Base-by-base conservation (phyloP, 2,329 filamentous ascomycete species). In the Ilyonectria destructans region DNA sequence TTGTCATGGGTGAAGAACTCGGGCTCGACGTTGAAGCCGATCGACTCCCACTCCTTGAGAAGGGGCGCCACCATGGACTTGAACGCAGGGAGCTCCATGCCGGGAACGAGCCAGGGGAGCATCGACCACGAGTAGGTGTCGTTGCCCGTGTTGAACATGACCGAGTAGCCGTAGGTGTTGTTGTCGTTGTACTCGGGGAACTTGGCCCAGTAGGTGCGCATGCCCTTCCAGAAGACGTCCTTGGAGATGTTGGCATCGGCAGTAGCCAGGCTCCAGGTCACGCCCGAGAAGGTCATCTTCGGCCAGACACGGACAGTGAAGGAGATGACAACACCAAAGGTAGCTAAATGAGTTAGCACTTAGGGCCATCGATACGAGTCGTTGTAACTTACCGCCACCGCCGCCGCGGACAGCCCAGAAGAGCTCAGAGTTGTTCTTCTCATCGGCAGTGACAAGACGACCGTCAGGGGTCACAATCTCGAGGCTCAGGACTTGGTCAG, bases 341-440 rank as follows among this genome's bases (percentile, higher is more conserved):
- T 84, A 48, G 78, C 69, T 59, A 29, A 6, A 3, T 88, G 87
- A 3, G 62, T 61, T 29, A 61, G 57, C 4, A 15, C 23, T 7
- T 23, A 21, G 6, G 6, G 15, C 17, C 19, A 15, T 6, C 6
- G 6, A 8, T 5, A 43, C 15, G n/a, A 13, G 17, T 3, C 6
- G 3, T 15, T 2, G 9, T 10, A 21, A 51, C 51, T 62, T 62
- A 65, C 58, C 26, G 33, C 62, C 62, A n/a, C 84, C 84, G 2
- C 82, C 85, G 4, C 85, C 86, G 26, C 82, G 77, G 23, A 87
- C 75, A 4, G 86, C 85, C 82, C 85, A 87, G 78, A 85, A 87
- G 0, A 88, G 77, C 31, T 88, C 86, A 0, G 77, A 59, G 69
- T 87, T 80, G n/a, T 79, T 73, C 17, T 74, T 80, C 37, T 81